A percentile compares a stretch with the other conserved stretches of the same genome.
These are phyloP conservation scores for Cyberlindnera euphorbiiphila DNA, from an alignment of 805 yeast species.

Conservation along the genomic window DNA sequence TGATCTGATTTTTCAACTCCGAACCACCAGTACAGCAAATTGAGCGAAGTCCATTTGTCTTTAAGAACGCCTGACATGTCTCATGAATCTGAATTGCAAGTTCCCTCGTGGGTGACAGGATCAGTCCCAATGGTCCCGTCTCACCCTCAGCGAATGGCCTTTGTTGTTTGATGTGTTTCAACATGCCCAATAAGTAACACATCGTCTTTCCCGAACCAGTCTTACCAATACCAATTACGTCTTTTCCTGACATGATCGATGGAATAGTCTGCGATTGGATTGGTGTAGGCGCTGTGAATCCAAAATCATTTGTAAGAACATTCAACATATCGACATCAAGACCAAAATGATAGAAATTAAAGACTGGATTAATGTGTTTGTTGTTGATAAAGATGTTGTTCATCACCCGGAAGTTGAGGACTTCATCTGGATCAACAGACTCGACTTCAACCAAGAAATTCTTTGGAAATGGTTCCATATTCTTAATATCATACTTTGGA, in stretches of 20 bases:
- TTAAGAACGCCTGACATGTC: slow-evolving; percentile 58
- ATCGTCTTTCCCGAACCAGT: slow-evolving; percentile 97
- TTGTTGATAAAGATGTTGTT: slow-evolving; percentile 40
- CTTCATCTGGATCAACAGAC: slow-evolving; percentile 49
- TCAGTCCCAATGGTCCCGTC: slow-evolving; percentile 73
- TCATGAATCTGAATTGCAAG: slow-evolving; percentile 78
- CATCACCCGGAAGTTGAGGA: slow-evolving; percentile 57
- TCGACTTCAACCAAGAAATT: slow-evolving; percentile 53
- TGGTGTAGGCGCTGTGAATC: slow-evolving; percentile 68
- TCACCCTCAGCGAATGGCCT: slow-evolving; percentile 42
- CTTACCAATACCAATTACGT: slow-evolving; percentile 89
- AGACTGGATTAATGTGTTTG: slow-evolving; percentile 48
- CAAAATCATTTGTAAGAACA: slow-evolving; percentile 45
- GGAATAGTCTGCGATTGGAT: slow-evolving; percentile 92
- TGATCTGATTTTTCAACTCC: slow-evolving; percentile 75
- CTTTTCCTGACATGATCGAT: slow-evolving; percentile 83
- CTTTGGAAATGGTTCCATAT: slow-evolving; percentile 54
- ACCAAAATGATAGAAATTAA: slow-evolving; percentile 80
- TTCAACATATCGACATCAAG: slow-evolving; percentile 56
- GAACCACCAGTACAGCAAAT: slow-evolving; percentile 92
- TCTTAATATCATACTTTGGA: slow-evolving; percentile 30
- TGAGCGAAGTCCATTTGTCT: slow-evolving; percentile 45
- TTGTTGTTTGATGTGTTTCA: slow-evolving; percentile 81
- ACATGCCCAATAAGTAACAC: slow-evolving; percentile 78
- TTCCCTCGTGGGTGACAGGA: slow-evolving; percentile 91